phyloP scores from a whole-genome alignment of 2,329 filamentous ascomycete genomes.

The Cladophialophora chaetospira region DNA sequence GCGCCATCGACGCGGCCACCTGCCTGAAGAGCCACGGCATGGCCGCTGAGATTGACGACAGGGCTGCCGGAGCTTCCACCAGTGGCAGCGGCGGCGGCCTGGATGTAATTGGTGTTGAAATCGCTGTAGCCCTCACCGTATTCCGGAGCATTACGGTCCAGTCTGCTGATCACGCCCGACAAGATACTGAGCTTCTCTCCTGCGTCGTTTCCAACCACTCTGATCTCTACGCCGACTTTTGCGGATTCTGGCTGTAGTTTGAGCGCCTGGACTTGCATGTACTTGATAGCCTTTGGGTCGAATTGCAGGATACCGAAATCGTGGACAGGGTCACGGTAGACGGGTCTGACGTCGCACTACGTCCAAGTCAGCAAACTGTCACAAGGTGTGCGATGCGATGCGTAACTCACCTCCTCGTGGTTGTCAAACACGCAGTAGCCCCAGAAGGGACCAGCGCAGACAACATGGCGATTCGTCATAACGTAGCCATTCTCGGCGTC shows the following conservation, averaged over 20 bases:
- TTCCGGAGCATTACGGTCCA: slow-evolving; percentile 95
- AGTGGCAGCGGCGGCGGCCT: slow-evolving; percentile 94
- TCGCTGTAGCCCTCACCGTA: slow-evolving; percentile 98
- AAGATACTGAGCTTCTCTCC: slow-evolving; percentile 98
- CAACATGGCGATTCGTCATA: slow-evolving; percentile 87
- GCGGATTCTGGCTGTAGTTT: slow-evolving; percentile 82
- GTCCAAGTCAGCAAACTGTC: slow-evolving; percentile 18
- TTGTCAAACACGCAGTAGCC: slow-evolving; percentile 99
- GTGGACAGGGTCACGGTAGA: slow-evolving; percentile 97
- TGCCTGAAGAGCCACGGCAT: slow-evolving; percentile 88
- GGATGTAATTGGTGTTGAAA: slow-evolving; percentile 96
- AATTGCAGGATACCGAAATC: slow-evolving; percentile 98
- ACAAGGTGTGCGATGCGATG: neutral
- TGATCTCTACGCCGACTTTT: slow-evolving; percentile 85
- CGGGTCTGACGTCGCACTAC: slow-evolving; percentile 88
- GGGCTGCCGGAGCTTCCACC: slow-evolving; percentile 98
- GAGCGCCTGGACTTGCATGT: slow-evolving; percentile 85
- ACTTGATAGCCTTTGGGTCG: slow-evolving; percentile 93
- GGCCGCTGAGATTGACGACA: slow-evolving; percentile 92
- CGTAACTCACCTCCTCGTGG: slow-evolving; percentile 72
- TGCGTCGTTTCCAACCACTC: slow-evolving; percentile 97
- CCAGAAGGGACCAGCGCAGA: slow-evolving; percentile 94
- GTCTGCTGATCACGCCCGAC: slow-evolving; percentile 92
- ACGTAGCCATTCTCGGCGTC: slow-evolving; percentile 91
- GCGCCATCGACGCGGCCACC: slow-evolving; percentile 92